Conservation (phyloP, 1,139 yeast species). For the Candida tetrigidarum region DNA sequence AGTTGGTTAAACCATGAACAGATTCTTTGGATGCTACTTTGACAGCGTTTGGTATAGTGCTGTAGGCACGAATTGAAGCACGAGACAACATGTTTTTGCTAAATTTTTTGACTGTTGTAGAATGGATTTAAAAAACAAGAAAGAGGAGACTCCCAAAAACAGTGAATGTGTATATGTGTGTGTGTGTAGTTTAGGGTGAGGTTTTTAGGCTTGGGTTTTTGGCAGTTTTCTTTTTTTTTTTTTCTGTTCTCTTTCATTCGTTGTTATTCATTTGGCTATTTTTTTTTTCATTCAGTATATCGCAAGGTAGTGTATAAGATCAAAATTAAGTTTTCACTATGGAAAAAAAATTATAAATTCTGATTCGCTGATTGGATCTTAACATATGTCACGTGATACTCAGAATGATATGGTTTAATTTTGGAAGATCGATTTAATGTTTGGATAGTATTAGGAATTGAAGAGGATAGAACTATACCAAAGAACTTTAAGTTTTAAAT, state of each 20-base stretch:
- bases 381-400: slow-evolving; percentile 14
- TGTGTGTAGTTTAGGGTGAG: not conserved
- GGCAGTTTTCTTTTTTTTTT: slow-evolving; percentile 8
- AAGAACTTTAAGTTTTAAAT: too few species aligned
- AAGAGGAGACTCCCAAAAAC: slow-evolving; percentile 1
- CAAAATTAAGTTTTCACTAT: not conserved
- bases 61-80: slow-evolving; percentile 51
- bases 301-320: not conserved
- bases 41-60: slow-evolving; percentile 47
- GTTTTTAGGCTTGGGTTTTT: not conserved
- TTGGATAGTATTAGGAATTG: too few species aligned
- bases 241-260: slow-evolving; percentile 5
- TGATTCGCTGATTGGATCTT: slow-evolving; percentile 21
- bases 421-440: too few species aligned
- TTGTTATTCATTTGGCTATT: slow-evolving; percentile 4
- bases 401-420: too few species aligned
- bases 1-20: slow-evolving; percentile 65
- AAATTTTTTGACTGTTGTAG: not conserved
- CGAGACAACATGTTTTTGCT: slow-evolving; percentile 43
- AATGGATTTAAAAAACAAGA: too few species aligned
- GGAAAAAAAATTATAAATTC: slow-evolving; percentile 17
- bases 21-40: slow-evolving; percentile 52
- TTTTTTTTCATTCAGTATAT: slow-evolving; percentile 5
- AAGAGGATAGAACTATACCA: too few species aligned
- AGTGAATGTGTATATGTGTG: too few species aligned